Evolutionary conservation across 306 rosid species (phyloP).

Genomic region (Fagus sylvatica): DNA sequence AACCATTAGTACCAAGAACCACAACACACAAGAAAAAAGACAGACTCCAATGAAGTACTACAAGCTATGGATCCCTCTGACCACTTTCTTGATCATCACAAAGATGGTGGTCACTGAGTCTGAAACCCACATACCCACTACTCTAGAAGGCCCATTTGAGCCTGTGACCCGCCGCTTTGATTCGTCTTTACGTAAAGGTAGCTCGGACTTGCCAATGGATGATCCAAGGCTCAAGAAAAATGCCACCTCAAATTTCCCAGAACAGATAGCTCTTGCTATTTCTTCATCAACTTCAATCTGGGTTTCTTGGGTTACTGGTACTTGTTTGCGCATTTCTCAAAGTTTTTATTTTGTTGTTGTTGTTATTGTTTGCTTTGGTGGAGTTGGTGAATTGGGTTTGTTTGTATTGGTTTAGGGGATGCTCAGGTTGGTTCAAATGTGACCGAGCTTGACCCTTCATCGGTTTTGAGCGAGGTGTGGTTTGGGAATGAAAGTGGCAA

Average conservation of each 20-base stretch:
- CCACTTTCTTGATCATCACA: conserved; percentile 28
- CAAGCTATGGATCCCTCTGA: conserved; percentile 30
- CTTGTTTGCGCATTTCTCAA: conserved; percentile 9
- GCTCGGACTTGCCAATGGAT: conserved; percentile 88
- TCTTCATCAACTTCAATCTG: conserved; percentile 81
- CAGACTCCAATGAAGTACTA: conserved; percentile 29
- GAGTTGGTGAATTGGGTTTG: conserved; percentile 24
- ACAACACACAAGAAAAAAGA: conserved; percentile 7
- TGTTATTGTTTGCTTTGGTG: not conserved
- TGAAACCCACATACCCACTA: conserved; percentile 57
- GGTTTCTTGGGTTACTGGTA: conserved; percentile 96
- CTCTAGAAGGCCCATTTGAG: conserved; percentile 80
- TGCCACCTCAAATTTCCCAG: conserved; percentile 67
- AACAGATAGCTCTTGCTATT: conserved; percentile 82
- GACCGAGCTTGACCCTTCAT: conserved; percentile 68
- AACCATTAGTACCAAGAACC: not conserved
- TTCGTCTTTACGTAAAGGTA: conserved; percentile 62
- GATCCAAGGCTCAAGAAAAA: conserved; percentile 79
- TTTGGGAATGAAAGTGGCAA: conserved; percentile 77
- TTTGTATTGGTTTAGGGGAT: conserved; percentile 59
- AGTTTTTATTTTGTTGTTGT: not conserved
- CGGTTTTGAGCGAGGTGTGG: conserved; percentile 71
- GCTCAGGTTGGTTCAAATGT: conserved; percentile 78
- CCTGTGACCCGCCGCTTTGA: conserved; percentile 73
- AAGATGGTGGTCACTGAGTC: conserved; percentile 24